Conservation (phyloP, 2,329 filamentous ascomycete species). For the Beauveria bassiana region DNA sequence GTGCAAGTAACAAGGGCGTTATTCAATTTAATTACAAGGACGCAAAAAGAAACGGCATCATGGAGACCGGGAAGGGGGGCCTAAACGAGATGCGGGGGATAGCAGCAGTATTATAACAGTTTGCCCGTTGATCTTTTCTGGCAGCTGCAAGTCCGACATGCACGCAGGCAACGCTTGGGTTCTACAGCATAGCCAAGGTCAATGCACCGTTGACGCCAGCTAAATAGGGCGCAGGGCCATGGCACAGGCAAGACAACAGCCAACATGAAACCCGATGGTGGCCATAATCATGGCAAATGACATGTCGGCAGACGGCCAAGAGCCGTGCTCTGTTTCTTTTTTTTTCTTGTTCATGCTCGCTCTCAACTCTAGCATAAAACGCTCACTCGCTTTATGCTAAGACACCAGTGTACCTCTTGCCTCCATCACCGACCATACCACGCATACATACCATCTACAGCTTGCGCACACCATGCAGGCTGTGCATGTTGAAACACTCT, state of each 20-base stretch:
- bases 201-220: neutral
- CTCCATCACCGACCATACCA: no score
- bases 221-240: neutral
- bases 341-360: neutral
- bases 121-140: neutral
- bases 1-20: neutral
- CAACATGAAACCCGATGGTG: neutral
- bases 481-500: conserved; percentile 8
- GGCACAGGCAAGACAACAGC: neutral
- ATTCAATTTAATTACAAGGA: neutral
- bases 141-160: no score
- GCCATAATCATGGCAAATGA: neutral
- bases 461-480: neutral
- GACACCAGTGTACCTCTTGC: neutral
- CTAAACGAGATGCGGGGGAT: neutral
- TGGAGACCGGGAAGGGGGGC: neutral
- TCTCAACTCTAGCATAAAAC: neutral
- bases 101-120: neutral
- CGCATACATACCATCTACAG: neutral
- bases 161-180: neutral
- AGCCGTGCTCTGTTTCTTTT: neutral
- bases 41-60: neutral
- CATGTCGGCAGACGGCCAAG: neutral
- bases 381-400: neutral
- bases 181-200: neutral